These are phyloP conservation scores for Pseudozyma flocculosa DNA, from an alignment of 1,284 basidiomycete species.

Conservation along the genomic window DNA sequence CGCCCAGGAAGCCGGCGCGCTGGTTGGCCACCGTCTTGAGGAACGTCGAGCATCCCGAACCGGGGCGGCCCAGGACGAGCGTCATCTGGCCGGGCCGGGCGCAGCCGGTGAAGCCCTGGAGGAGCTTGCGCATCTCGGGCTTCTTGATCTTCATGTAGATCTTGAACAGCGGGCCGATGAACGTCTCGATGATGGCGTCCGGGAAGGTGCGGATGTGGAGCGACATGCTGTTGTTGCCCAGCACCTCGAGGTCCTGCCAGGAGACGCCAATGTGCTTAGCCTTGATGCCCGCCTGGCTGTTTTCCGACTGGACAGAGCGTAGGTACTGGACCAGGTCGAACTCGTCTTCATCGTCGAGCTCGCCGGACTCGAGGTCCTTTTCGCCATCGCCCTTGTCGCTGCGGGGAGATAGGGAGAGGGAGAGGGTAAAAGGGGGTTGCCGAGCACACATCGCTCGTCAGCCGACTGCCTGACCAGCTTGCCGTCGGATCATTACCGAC, in stretches of 20 bases:
- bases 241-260: constrained; percentile 37
- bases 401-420: constrained; percentile 7
- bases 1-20: constrained; percentile 51
- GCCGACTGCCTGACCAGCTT: too few species aligned
- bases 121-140: constrained; percentile 13
- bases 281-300: constrained; percentile 58
- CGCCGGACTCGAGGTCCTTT: constrained; percentile 13
- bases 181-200: constrained; percentile 55
- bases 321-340: constrained; percentile 79
- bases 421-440: constrained; percentile 1
- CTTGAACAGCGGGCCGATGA: constrained; percentile 55
- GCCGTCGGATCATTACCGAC: too few species aligned
- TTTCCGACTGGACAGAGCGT: constrained; percentile 66
- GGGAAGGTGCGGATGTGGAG: constrained; percentile 44
- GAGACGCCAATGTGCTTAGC: constrained; percentile 41
- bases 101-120: constrained; percentile 34
- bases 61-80: constrained; percentile 63
- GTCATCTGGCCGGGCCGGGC: constrained; percentile 67
- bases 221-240: constrained; percentile 37
- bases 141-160: constrained; percentile 41
- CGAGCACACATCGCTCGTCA: too few species aligned
- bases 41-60: constrained; percentile 66
- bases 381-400: constrained; percentile 1
- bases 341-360: constrained; percentile 50
- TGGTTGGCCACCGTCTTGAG: constrained; percentile 65